Evolutionary conservation across 1,284 basidiomycete species (phyloP), one percentile per base, ranked within the genome.

Genomic region (Apiotrichum sp.): DNA sequence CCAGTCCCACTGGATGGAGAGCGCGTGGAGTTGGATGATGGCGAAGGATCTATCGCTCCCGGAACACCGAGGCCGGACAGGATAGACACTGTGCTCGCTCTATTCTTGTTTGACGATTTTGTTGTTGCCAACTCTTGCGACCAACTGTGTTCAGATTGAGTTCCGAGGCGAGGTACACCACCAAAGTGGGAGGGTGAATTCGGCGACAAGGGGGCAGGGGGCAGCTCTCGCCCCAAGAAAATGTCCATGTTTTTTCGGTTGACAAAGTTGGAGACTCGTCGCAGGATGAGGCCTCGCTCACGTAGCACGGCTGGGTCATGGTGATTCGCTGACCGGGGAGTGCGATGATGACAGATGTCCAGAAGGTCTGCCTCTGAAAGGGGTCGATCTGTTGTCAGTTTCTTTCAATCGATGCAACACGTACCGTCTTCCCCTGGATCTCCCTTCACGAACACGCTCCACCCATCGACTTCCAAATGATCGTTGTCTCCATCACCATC

Each of bases 1-100:
- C 72, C 65, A 62, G 71, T 74, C 3, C 68, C 71, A 11, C 68
- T 68, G 1, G 74, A 73, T 1, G 75, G 72, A 11, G 74, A 71
- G n/a, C 71, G 70, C 40, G 65, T 38, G 5, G 67, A 56, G 3
- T 59, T 61, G 1, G 68, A 63, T 0, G 70, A 62, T 3, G 70
- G 83, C 33, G 85, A 78, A 0, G 81, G 79, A 54, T 81, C 82
- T 66, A 86, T 85, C 1, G 83, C 84, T 61, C 88, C 82, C 6
- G 80, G 83, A 10, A 93, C 89, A 33, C 90, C 90, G 3, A 98
- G 82, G 0, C 91, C 92, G 46, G 89, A 93, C 74, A 98, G 86
- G 64, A 98, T 85, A 70, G 91, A 95, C 67, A 97, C 85, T 0
- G 90, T 90, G 67, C 90, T 93, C 0, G 95, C 95, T 35, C 95